Evolutionary conservation across 371 early-diverging fungal genomes (phyloP), one percentile per base, ranked within the genome.

Genomic region (Mortierella sp.): DNA sequence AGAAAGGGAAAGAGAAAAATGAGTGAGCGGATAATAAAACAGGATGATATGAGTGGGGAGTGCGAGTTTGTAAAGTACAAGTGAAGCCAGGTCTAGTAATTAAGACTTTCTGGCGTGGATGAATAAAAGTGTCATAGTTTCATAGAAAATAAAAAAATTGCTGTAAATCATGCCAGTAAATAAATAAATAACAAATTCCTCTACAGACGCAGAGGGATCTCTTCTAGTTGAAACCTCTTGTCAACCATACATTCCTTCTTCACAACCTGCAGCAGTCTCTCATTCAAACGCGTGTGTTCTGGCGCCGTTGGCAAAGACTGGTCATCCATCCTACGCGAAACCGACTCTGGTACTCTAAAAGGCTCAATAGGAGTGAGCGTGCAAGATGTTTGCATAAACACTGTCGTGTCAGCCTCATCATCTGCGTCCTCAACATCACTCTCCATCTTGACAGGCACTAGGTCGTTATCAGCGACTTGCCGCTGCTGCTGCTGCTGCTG

Each of bases 221-320:
- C 79, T 41, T 79, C 79, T 4, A 79, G 74, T 4, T 62, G 38
- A n/a, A 79, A 79, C 15, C 79, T 66, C 50, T 74, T 73, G 61
- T 79, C 74, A 5, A 74, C 63, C 63, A 79, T 58, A 21, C 70
- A 52, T 41, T 79, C 74, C 59, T 70, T 79, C 62, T 62, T 69
- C 58, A 69, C 24, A 13, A 65, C 47, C n/a, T 48, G 48, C 28
- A 79, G 9, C 1, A 74, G 57, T 61, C 67, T 62, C 40, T 78
- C 67, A 21, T 53, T 59, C 45, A 63, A 36, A n/a, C 65, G 45
- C 52, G 38, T 28, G 58, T 33, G n/a, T n/a, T 41, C 32, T 69
- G 63, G 8, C 33, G 50, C 33, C 4, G 52, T 50, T 13, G 60
- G 71, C 40, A 71, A 50, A 0, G 71, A 32, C 21, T 65, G 65